Conservation (phyloP, 306 rosid genomes). For the Vigna radiata region DNA sequence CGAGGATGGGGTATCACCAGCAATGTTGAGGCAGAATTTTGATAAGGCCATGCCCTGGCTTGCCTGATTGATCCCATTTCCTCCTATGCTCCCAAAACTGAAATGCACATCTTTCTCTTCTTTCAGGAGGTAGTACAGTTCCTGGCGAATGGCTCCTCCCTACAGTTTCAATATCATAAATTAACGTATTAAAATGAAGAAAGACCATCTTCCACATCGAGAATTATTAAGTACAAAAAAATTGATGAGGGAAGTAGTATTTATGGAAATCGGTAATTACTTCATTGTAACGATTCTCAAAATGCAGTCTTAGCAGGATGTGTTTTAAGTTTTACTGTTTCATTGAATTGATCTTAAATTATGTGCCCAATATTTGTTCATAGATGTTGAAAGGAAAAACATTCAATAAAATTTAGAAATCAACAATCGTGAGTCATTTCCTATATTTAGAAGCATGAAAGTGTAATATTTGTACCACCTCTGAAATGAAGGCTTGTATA, state of each 20-base stretch:
- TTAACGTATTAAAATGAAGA: conserved; percentile 4
- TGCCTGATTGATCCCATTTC: conserved; percentile 71
- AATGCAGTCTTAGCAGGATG: conserved; percentile 12
- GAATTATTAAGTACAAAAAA: background rate
- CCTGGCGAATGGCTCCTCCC: conserved; percentile 96
- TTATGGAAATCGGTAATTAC: background rate
- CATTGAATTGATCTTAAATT: conserved; percentile 17
- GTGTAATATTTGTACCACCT: conserved; percentile 11
- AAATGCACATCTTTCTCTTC: conserved; percentile 83
- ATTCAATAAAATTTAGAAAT: background rate
- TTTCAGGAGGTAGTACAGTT: conserved; percentile 86
- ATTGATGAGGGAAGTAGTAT: conserved; percentile 3
- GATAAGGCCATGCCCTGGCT: conserved; percentile 85
- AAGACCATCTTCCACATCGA: conserved; percentile 4
- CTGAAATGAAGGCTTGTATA: conserved; percentile 2
- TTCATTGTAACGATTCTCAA: background rate
- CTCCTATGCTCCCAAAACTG: conserved; percentile 71
- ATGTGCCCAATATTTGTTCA: background rate
- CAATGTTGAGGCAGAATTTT: conserved; percentile 47
- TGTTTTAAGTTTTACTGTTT: background rate
- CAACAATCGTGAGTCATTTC: background rate
- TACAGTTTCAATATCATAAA: conserved; percentile 41
- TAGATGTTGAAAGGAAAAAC: conserved; percentile 15
- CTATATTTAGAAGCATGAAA: conserved; percentile 24
- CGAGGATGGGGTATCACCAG: conserved; percentile 23